Evolutionary conservation across 2,329 filamentous ascomycete genomes (phyloP).

Genomic region (Aspergillus persii): DNA sequence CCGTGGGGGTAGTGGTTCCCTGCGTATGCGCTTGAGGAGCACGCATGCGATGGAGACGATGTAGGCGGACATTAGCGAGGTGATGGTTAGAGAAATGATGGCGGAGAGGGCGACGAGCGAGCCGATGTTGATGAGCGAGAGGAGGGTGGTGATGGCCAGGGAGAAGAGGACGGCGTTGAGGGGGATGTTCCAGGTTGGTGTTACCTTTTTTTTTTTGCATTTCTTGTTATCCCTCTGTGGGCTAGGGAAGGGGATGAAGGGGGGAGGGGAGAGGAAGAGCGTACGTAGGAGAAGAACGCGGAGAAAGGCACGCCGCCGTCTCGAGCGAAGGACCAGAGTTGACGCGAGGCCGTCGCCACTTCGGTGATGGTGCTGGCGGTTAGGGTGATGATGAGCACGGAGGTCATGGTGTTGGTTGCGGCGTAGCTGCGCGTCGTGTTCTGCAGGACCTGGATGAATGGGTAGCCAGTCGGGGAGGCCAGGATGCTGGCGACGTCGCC

Average conservation of each 20-base stretch:
- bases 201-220: conserved; percentile 28
- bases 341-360: conserved; percentile 57
- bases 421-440: conserved; percentile 50
- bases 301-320: conserved; percentile 43
- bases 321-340: conserved; percentile 56
- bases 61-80: conserved; percentile 44
- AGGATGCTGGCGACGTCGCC: conserved; percentile 48
- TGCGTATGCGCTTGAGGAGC: conserved; percentile 42
- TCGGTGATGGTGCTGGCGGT: conserved; percentile 53
- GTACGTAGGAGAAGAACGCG: conserved; percentile 38
- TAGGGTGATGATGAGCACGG: conserved; percentile 50
- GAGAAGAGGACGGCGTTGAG: conserved; percentile 31
- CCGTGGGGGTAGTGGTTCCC: conserved; percentile 42
- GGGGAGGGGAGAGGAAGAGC: conserved; percentile 2
- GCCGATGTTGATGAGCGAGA: conserved; percentile 54
- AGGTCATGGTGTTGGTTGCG: conserved; percentile 51
- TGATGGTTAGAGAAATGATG: conserved; percentile 44
- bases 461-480: conserved; percentile 50
- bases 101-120: conserved; percentile 46
- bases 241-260: not conserved
- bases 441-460: conserved; percentile 60
- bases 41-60: conserved; percentile 49
- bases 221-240: not conserved
- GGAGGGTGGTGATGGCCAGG: conserved; percentile 39
- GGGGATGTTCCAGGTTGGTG: conserved; percentile 40